Evolutionary conservation across 1,139 yeast species (phyloP).

Genomic region (Debaryomyces subglobosus): DNA sequence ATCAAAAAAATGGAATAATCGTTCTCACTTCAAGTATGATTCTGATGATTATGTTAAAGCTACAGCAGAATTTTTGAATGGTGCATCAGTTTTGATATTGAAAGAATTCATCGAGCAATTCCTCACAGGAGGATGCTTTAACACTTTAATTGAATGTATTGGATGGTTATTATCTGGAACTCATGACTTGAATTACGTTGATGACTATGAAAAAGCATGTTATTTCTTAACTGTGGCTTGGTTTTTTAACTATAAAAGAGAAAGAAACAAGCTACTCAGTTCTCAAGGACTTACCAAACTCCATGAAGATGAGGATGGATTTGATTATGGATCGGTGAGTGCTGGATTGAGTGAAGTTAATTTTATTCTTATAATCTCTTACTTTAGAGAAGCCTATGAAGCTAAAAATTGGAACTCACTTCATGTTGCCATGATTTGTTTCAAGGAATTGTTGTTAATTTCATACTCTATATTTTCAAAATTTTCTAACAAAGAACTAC

Average conservation of each 20-base stretch:
- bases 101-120: constrained; percentile 52
- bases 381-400: constrained; percentile 56
- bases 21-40: constrained; percentile 45
- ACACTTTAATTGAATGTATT: constrained; percentile 58
- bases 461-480: constrained; percentile 53
- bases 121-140: constrained; percentile 77
- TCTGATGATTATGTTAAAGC: constrained; percentile 42
- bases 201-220: constrained; percentile 42
- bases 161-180: constrained; percentile 48
- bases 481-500: constrained; percentile 30
- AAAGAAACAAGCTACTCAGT: constrained; percentile 19
- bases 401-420: constrained; percentile 57
- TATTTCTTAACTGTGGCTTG: constrained; percentile 70
- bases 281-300: constrained; percentile 6
- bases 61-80: constrained; percentile 31
- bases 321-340: constrained; percentile 66
- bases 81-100: constrained; percentile 36
- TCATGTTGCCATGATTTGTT: constrained; percentile 73
- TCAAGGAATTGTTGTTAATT: constrained; percentile 63
- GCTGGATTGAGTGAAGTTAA: constrained; percentile 67
- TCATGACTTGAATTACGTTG: constrained; percentile 39
- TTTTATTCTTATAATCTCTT: constrained; percentile 60
- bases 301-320: constrained; percentile 22
- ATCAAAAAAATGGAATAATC: constrained; percentile 65
- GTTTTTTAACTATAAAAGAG: constrained; percentile 55